Percentiles rank a stretch among this genome's conserved stretches.
Conservation (phyloP, 139 green algal genomes). For the Picochlorum costavermella region DNA sequence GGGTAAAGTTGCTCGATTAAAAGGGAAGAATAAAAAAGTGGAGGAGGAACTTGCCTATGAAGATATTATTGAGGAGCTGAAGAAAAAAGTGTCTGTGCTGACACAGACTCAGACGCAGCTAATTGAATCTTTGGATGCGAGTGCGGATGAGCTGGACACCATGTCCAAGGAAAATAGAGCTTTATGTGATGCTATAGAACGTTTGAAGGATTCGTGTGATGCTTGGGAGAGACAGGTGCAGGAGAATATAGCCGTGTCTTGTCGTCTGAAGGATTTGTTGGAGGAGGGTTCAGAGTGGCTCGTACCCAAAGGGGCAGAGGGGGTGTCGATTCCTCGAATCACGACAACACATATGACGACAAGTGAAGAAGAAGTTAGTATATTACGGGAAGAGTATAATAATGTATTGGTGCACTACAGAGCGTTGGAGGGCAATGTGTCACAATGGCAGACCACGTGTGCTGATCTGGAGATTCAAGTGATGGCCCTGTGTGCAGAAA, state of each 20-base stretch:
- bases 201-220: constrained; percentile 1
- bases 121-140: constrained; percentile 45
- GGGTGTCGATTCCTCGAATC: not conserved
- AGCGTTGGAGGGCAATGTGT: constrained; percentile 7
- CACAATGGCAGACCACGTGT: constrained; percentile 6
- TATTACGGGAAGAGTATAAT: not conserved
- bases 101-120: constrained; percentile 53
- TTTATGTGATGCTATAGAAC: constrained; percentile 14
- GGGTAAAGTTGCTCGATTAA: constrained; percentile 4
- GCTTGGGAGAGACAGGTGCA: constrained; percentile 53
- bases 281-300: constrained; percentile 56
- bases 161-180: constrained; percentile 34
- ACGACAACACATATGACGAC: not conserved
- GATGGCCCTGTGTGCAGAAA: constrained; percentile 23
- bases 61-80: constrained; percentile 17
- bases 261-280: constrained; percentile 58
- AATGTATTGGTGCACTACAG: not conserved
- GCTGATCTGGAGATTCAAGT: constrained; percentile 15
- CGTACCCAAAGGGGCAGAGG: not conserved
- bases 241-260: constrained; percentile 34
- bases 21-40: not conserved
- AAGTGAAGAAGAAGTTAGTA: too few relatives aligned
- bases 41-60: not conserved
- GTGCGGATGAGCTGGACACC: constrained; percentile 49
- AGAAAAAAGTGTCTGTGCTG: constrained; percentile 34